Evolutionary conservation across 2,329 filamentous ascomycete species (phyloP).

Genomic region (Aspergillus amoenus): DNA sequence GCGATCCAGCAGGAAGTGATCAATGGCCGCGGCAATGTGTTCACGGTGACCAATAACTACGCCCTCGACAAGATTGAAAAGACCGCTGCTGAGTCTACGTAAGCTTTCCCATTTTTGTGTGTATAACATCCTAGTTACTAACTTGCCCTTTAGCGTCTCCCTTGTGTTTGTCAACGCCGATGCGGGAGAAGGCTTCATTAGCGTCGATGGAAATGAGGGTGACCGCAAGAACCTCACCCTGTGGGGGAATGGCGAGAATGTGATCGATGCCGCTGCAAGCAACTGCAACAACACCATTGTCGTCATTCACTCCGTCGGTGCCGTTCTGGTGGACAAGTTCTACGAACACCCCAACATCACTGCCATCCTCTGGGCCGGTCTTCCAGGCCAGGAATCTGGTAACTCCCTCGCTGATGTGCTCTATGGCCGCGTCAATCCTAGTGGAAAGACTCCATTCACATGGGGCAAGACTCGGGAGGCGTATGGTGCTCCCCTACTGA

Average conservation of each 20-base stretch:
- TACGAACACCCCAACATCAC: constrained; percentile 65
- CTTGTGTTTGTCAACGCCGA: constrained; percentile 90
- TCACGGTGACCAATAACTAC: constrained; percentile 59
- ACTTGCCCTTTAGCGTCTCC: constrained; percentile 38
- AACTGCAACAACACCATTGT: constrained; percentile 87
- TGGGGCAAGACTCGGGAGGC: constrained; percentile 54
- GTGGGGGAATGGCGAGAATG: constrained; percentile 76
- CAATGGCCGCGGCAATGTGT: constrained; percentile 64
- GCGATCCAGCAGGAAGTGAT: constrained; percentile 67
- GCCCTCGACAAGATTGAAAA: constrained; percentile 52
- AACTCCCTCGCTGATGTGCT: constrained; percentile 73
- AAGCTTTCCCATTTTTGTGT: constrained; percentile 1
- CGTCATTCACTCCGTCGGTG: constrained; percentile 80
- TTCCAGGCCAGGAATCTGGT: constrained; percentile 73
- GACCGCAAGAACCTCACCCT: constrained; percentile 91
- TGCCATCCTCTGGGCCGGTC: constrained; percentile 71
- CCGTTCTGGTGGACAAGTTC: constrained; percentile 70
- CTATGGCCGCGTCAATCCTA: constrained; percentile 66
- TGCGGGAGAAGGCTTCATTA: constrained; percentile 83
- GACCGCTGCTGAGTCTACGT: constrained; percentile 52
- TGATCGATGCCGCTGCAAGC: constrained; percentile 78
- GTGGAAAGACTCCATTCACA: constrained; percentile 63
- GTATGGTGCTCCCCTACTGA: constrained; percentile 59
- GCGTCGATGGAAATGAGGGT: constrained; percentile 76
- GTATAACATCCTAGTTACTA: not conserved